These are phyloP conservation scores for Diaporthe amygdali DNA, from an alignment of 2,329 filamentous ascomycete genomes.

Conservation along the genomic window DNA sequence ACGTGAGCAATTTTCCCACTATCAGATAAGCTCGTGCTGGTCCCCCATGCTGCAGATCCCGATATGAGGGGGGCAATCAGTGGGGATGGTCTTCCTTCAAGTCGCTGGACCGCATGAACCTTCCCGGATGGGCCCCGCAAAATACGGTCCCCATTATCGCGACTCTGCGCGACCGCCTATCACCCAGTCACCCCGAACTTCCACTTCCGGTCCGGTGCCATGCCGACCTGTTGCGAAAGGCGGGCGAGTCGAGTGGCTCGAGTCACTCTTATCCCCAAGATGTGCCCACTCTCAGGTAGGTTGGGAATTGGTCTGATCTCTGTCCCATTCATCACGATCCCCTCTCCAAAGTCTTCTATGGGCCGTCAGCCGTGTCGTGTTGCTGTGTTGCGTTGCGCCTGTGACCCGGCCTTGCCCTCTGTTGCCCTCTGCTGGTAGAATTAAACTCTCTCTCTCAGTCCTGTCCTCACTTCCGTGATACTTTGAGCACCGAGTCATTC, in stretches of 20 bases:
- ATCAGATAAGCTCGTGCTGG: constrained; percentile 20
- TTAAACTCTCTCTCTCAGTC: neutral
- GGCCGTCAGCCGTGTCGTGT: neutral
- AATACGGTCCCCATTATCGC: constrained; percentile 10
- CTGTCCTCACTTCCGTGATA: neutral
- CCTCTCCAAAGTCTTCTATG: neutral
- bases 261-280: constrained; percentile 20
- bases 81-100: neutral
- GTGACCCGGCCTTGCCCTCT: neutral
- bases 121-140: constrained; percentile 14
- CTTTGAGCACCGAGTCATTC: neutral
- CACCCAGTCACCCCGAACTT: constrained; percentile 21
- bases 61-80: constrained; percentile 16
- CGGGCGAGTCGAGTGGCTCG: neutral
- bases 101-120: constrained; percentile 4
- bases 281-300: constrained; percentile 1
- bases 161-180: constrained; percentile 19
- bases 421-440: neutral
- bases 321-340: neutral
- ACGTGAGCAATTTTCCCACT: constrained; percentile 20
- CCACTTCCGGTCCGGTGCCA: constrained; percentile 22
- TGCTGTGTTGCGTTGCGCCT: neutral
- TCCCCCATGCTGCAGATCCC: constrained; percentile 22
- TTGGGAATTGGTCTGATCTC: neutral
- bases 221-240: neutral